Base-by-base conservation (phyloP, 1,284 basidiomycete genomes). In the Trichosporon sp. region DNA sequence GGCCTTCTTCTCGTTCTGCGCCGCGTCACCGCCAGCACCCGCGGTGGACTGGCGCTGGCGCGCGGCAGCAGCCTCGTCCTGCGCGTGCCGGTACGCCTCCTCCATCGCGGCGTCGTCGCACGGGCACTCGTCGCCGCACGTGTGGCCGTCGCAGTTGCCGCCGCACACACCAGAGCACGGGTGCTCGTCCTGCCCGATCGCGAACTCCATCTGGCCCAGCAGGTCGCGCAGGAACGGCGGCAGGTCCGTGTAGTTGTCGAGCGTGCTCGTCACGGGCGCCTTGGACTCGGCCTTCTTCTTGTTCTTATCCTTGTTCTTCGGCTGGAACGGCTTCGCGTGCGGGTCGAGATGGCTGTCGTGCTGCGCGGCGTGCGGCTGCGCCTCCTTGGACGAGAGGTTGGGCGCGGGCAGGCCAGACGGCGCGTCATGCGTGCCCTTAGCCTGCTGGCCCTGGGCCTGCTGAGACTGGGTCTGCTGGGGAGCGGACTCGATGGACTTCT, bases 181-280 rank as follows among this genome's bases (percentile, higher is more conserved):
- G 38, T 64, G 21, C 7, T 60, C 65, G 42, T 69, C 29, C 65
- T 53, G 38, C 29, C 62, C 53, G 27, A 68, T 34, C 1, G 68
- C 71, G 11, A 44, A 65, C 68, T 77, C 74, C 64, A 75, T 62
- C 56, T 74, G 71, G 29, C 72, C 73, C 18, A 75, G 73, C 25
- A 76, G 68, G 63, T 76, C 74, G 38, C 74, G 72, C 27, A 78
- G 70, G 66, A 67, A 71, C 4, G 75, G 74, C 21, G 75, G 74
- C 21, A 76, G 65, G 51, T 73, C 62, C 68, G 70, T 67, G 63
- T 71, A 70, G 58, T 73, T 67, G 64, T 69, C 67, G 42, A 77
- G 74, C n/a, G 74, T 71, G 13, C 68, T 66, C 29, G 75, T 75
- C 70, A 76, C 73, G 12, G 74, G 72, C 7, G 72, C 67, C 35